Evolutionary conservation across 2,329 filamentous ascomycete species (phyloP).

Genomic region (Sclerotinia minor): DNA sequence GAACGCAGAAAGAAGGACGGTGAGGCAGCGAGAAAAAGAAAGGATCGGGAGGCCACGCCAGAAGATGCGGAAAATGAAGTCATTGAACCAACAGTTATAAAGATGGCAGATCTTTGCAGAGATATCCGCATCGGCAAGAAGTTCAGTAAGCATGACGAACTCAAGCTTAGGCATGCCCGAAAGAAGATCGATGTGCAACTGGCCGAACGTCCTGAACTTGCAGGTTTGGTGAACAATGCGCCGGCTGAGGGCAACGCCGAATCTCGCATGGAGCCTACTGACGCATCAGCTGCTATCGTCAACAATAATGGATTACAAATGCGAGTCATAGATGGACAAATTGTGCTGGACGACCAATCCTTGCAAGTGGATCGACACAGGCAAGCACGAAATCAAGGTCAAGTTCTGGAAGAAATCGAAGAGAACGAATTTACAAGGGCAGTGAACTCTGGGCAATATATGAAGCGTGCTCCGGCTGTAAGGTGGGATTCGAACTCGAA

Average conservation of each 20-base stretch:
- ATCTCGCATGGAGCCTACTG: constrained; percentile 23
- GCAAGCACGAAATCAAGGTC: constrained; percentile 54
- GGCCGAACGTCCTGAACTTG: constrained; percentile 36
- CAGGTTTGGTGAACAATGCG: constrained; percentile 4
- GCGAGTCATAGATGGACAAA: constrained; percentile 54
- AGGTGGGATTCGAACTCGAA: constrained; percentile 72
- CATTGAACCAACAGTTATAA: constrained; percentile 66
- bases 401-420: constrained; percentile 60
- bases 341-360: constrained; percentile 69
- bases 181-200: constrained; percentile 41
- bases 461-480: constrained; percentile 63
- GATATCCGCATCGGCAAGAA: constrained; percentile 72
- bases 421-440: constrained; percentile 76
- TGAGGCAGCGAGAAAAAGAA: constrained; percentile 37
- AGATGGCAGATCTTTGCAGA: constrained; percentile 71
- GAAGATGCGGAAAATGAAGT: constrained; percentile 61
- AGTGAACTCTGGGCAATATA: constrained; percentile 68
- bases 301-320: constrained; percentile 31
- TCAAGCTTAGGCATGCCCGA: constrained; percentile 64
- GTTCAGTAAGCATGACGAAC: constrained; percentile 71
- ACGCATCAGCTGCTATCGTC: constrained; percentile 13
- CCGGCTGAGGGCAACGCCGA: constrained; percentile 13
- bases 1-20: constrained; percentile 41
- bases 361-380: constrained; percentile 69
- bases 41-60: constrained; percentile 49